Conservation (phyloP, 257 asterid species). For the Nicotiana benthamiana region DNA sequence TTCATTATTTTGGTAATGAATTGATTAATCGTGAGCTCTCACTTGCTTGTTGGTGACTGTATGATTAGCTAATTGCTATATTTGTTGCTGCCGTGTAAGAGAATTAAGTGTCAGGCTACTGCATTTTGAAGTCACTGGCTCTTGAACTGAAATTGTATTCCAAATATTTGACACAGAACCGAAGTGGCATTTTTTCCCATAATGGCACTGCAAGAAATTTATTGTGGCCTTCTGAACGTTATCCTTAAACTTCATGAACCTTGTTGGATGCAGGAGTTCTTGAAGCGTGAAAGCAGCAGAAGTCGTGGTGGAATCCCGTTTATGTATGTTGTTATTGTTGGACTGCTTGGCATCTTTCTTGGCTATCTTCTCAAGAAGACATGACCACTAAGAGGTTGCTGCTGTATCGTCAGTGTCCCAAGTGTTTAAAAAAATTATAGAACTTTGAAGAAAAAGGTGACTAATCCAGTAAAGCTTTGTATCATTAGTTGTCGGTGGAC, state of each 20-base stretch:
- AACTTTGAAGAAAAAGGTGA: conserved; percentile 28
- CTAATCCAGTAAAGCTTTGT: conserved; percentile 29
- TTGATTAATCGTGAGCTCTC: background rate
- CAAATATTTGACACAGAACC: background rate
- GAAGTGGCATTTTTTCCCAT: background rate
- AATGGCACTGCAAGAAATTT: background rate
- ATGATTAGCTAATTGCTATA: background rate
- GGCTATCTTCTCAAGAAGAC: conserved; percentile 76
- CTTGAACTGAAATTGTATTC: background rate
- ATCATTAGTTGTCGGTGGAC: conserved; percentile 41
- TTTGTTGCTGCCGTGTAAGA: background rate
- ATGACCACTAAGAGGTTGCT: conserved; percentile 18
- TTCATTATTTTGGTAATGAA: background rate
- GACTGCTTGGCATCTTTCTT: conserved; percentile 62
- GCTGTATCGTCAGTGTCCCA: conserved; percentile 15
- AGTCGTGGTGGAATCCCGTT: conserved; percentile 54
- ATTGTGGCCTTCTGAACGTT: background rate
- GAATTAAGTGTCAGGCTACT: background rate
- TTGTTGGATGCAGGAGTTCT: conserved; percentile 44
- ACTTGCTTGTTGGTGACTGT: background rate
- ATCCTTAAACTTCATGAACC: background rate
- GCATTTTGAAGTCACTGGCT: background rate
- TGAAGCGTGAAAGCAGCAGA: conserved; percentile 59
- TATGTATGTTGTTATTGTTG: conserved; percentile 55
- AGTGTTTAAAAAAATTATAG: conserved; percentile 29